phyloP scores from a whole-genome alignment of 2,329 filamentous ascomycete genomes.

The Raffaelea albimanens region DNA sequence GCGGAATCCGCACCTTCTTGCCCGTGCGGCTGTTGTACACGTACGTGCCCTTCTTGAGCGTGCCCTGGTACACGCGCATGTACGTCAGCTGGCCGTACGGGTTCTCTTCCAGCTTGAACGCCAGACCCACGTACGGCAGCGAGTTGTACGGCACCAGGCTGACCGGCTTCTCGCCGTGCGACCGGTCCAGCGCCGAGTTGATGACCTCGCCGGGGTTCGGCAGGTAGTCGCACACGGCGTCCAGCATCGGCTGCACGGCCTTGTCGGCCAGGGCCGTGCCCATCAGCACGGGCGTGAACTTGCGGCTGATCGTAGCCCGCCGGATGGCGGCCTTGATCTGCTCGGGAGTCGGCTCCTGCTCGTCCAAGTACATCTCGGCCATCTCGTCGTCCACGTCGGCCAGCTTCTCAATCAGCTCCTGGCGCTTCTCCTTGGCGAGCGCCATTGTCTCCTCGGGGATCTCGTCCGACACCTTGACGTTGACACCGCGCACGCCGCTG shows the following conservation, averaged over 20 bases:
- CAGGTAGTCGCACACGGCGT: slow-evolving; percentile 85
- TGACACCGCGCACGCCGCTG: slow-evolving; percentile 72
- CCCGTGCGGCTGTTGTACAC: slow-evolving; percentile 90
- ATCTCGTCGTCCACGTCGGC: slow-evolving; percentile 98
- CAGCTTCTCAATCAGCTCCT: slow-evolving; percentile 83
- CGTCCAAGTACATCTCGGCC: slow-evolving; percentile 87
- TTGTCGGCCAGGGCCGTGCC: slow-evolving; percentile 92
- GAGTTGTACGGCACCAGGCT: slow-evolving; percentile 89
- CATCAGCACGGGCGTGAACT: slow-evolving; percentile 95
- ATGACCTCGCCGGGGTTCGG: slow-evolving; percentile 84
- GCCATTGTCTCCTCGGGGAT: slow-evolving; percentile 71
- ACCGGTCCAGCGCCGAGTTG: slow-evolving; percentile 80
- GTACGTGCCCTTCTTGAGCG: slow-evolving; percentile 76
- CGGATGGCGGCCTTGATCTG: slow-evolving; percentile 93
- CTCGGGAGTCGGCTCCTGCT: slow-evolving; percentile 63
- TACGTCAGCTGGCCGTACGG: slow-evolving; percentile 98
- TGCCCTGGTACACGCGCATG: slow-evolving; percentile 95
- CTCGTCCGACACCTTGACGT: slow-evolving; percentile 65
- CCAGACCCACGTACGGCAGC: slow-evolving; percentile 86
- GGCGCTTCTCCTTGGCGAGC: slow-evolving; percentile 73
- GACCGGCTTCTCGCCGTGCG: slow-evolving; percentile 67
- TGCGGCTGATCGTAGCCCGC: slow-evolving; percentile 75
- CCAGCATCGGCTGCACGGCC: slow-evolving; percentile 87
- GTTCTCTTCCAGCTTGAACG: slow-evolving; percentile 98
- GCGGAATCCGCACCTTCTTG: slow-evolving; percentile 93